These are phyloP conservation scores for Alternaria sp. DNA, from an alignment of 2,329 filamentous ascomycete genomes.

Conservation along the genomic window DNA sequence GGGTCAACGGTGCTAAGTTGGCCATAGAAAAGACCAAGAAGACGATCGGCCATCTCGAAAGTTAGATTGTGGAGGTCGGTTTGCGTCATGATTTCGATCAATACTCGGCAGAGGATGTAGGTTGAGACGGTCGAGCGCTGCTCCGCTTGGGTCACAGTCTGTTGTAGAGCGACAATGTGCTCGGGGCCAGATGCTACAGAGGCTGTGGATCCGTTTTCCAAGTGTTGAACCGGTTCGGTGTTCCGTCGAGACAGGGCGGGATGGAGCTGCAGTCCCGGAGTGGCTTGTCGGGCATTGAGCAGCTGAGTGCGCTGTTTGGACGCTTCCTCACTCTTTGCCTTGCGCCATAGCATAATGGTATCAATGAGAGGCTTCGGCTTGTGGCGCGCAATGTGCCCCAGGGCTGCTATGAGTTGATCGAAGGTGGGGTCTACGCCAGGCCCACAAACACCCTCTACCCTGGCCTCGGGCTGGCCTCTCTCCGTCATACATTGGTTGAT, in stretches of 20 bases:
- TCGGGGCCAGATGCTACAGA: constrained; percentile 40
- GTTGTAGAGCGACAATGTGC: constrained; percentile 62
- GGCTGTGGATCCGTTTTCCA: constrained; percentile 34
- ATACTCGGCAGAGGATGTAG: constrained; percentile 90
- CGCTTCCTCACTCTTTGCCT: constrained; percentile 91
- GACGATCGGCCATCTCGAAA: constrained; percentile 88
- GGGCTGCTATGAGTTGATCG: constrained; percentile 90
- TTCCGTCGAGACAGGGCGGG: constrained; percentile 46
- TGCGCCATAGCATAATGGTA: constrained; percentile 97
- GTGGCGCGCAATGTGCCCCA: constrained; percentile 92
- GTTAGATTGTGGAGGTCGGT: constrained; percentile 84
- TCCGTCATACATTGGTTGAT: constrained; percentile 86
- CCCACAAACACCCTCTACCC: constrained; percentile 89
- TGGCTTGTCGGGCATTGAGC: constrained; percentile 43
- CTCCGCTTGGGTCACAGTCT: constrained; percentile 80
- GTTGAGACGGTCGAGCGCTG: constrained; percentile 93
- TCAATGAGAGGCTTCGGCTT: constrained; percentile 96
- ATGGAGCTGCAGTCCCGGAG: constrained; percentile 30
- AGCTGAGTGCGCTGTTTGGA: constrained; percentile 45
- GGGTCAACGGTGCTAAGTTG: constrained; percentile 89
- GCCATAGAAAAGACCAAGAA: constrained; percentile 96
- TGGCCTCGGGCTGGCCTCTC: constrained; percentile 79
- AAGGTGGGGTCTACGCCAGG: constrained; percentile 87
- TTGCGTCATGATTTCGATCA: constrained; percentile 93
- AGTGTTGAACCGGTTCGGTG: constrained; percentile 45